A percentile compares a stretch with the other conserved stretches of the same genome.
Conservation (phyloP, 768 basidiomycete species). For the Cyclocybe cylindracea region DNA sequence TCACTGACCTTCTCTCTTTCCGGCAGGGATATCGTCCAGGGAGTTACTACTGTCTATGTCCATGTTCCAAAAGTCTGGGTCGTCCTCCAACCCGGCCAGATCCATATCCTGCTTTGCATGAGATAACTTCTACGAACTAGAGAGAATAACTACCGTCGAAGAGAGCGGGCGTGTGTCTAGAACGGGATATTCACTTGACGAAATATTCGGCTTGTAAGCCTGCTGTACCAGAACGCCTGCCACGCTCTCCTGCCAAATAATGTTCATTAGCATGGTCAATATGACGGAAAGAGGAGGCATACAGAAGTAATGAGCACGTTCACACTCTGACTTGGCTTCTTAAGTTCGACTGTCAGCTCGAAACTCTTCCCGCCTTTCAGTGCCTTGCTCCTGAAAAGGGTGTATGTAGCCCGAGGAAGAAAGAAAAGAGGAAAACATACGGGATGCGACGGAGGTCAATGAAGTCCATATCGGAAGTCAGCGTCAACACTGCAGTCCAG, state of each 20-base stretch:
- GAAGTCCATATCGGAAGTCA: slow-evolving; percentile 74
- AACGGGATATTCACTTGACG: slow-evolving; percentile 61
- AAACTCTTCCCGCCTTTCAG: slow-evolving; percentile 64
- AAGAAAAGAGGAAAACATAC: slow-evolving; percentile 39
- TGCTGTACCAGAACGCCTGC: slow-evolving; percentile 63
- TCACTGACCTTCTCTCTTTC: slow-evolving; percentile 3
- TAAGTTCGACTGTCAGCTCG: slow-evolving; percentile 56
- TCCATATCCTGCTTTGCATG: slow-evolving; percentile 55
- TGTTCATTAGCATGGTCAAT: not conserved
- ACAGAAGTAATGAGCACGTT: slow-evolving; percentile 65
- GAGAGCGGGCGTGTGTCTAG: slow-evolving; percentile 70
- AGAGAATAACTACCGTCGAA: slow-evolving; percentile 45
- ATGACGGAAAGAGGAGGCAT: slow-evolving; percentile 12
- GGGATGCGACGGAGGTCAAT: slow-evolving; percentile 80
- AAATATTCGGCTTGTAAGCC: slow-evolving; percentile 59
- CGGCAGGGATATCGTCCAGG: slow-evolving; percentile 13
- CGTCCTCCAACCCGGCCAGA: slow-evolving; percentile 64
- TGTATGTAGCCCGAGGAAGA: not conserved
- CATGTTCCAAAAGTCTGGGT: slow-evolving; percentile 70
- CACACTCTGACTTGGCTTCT: slow-evolving; percentile 75
- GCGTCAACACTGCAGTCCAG: slow-evolving; percentile 71
- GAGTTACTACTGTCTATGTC: slow-evolving; percentile 39
- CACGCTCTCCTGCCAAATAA: slow-evolving; percentile 60
- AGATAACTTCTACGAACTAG: not conserved
- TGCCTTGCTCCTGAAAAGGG: slow-evolving; percentile 58